Base-by-base conservation (phyloP, 345 rosid genomes). In the Trapa incisa region DNA sequence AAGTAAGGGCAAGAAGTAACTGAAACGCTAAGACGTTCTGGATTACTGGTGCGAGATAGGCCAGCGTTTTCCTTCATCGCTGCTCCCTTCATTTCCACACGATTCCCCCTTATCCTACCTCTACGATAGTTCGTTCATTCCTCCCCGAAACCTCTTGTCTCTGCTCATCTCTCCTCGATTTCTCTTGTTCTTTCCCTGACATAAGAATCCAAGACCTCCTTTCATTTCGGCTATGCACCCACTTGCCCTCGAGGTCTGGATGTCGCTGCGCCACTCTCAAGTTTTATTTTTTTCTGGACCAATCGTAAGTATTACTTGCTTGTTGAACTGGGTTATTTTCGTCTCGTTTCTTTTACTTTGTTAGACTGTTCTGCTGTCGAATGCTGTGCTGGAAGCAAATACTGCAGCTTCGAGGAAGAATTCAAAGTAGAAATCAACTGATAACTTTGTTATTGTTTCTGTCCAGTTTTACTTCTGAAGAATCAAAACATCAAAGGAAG, bases 41-140 rank as follows among this genome's bases (percentile, higher is more conserved):
- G 43, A 41, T 8, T 41, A 41, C 43, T 41, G 43, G 43, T 41
- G 43, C 43, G 43, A 41, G 43, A 41, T 41, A 41, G 43, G 43
- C 43, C 43, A 41, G 43, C 43, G 43, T 41, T 41, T 41, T 41
- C 43, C 43, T 41, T 4, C 4, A 41, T 0, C 7, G 43, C 43
- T 41, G 43, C 4, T 41, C 43, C 43, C 48, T 45, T 45, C 13
- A 45, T 13, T 45, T 45, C 89, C 89, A 80, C 84, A 80, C 80
- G 70, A 71, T 58, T 11, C 63, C 63, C 63, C 63, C 63, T 58
- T 74, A 66, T 71, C 83, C 57, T 80, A 78, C 75, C 79, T 82
- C 66, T 53, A 8, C 43, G 43, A 41, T 17, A 45, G 36, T 50
- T 61, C 72, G 61, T 68, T 69, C 80, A 58, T 48, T 9, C 8